Conservation (phyloP, 306 rosid genomes). For the Quercus mongolica region DNA sequence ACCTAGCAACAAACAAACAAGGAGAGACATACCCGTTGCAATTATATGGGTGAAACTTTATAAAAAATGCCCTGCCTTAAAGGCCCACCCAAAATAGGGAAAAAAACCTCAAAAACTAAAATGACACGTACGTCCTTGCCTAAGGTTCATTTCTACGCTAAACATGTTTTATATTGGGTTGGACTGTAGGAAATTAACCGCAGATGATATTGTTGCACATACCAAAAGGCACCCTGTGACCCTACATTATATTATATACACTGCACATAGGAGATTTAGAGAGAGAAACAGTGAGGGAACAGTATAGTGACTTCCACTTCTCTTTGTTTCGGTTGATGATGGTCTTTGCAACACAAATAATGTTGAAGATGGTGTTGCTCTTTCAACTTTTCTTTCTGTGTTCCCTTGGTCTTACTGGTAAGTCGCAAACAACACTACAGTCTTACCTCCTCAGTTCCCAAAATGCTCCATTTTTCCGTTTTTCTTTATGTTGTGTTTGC, state of each 20-base stretch:
- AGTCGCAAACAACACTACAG: not conserved
- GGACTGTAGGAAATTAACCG: not conserved
- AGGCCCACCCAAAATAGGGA: too few relatives aligned
- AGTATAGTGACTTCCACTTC: not conserved
- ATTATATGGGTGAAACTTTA: not conserved
- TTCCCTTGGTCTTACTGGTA: constrained; percentile 48
- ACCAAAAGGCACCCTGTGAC: not conserved
- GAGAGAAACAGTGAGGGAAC: not conserved
- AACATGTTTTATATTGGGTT: not conserved
- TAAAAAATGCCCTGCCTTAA: too few relatives aligned
- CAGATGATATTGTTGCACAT: not conserved
- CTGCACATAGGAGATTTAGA: not conserved
- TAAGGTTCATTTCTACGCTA: not conserved
- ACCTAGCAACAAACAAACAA: not conserved
- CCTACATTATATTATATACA: not conserved
- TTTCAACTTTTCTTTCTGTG: constrained; percentile 33
- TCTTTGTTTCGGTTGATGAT: not conserved
- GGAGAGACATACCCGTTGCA: not conserved
- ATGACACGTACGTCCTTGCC: not conserved
- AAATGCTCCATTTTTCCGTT: not conserved
- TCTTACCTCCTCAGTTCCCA: not conserved
- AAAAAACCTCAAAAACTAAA: too few relatives aligned
- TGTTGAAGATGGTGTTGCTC: constrained; percentile 37
- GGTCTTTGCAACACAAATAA: constrained; percentile 7
- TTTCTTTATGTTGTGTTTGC: not conserved